Evolutionary conservation across 768 basidiomycete genomes (phyloP), one percentile per base, ranked within the genome.

Genomic region (Amanita inopinata): DNA sequence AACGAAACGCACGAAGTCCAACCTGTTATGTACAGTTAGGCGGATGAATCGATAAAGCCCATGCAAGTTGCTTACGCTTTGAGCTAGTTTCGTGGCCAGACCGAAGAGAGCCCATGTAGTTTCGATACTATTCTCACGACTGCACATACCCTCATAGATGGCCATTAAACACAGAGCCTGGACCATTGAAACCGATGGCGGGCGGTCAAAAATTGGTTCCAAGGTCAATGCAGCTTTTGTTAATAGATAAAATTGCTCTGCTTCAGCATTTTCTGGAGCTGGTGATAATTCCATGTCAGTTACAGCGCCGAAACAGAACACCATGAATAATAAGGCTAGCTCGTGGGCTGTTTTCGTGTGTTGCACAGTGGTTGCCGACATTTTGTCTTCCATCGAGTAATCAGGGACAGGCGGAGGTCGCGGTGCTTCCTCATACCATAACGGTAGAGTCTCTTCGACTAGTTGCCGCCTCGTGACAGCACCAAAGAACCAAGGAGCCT

Each of bases 401-500:
- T n/a, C n/a, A n/a, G n/a, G n/a, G n/a, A n/a, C n/a, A n/a, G 27
- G 45, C 3, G 24, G 20, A 6, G 61, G 47, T 38, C 58, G 48
- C 31, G 63, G 56, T 2, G 71, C 73, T 49, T 73, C 78, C n/a
- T 57, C 57, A 46, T 80, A 83, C 76, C 77, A 82, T 32, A 73
- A 50, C 11, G 80, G 80, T n/a, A 83, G 61, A 12, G 76, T 59
- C 46, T 82, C 79, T 43, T 81, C 75, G n/a, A 73, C 57, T 6
- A 83, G 58, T 47, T 87, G 83, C 11, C 63, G 64, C 33, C 67
- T 64, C 2, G 78, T 78, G 27, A 86, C 74, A 2, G 82, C 78
- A 15, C 82, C 78, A 45, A 83, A 84, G 54, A 85, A 83, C 84
- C 84, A 87, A 0, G 80, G 78, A 2, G 83, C 80, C 52, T 82